Conservation (phyloP, 2,329 filamentous ascomycete genomes). For the Penicillium sp. region DNA sequence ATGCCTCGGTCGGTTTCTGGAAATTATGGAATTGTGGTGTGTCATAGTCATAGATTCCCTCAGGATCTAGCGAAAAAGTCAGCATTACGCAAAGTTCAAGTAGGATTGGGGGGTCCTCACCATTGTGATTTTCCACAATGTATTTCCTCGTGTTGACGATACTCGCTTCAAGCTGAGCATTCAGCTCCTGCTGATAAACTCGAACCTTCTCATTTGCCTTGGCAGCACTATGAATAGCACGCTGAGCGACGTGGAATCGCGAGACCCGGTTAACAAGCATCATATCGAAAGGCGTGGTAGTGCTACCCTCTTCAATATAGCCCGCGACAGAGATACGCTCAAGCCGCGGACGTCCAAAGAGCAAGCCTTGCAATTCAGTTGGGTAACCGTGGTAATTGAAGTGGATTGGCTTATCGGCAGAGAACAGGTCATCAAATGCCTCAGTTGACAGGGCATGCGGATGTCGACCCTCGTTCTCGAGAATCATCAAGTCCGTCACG, state of each 20-base stretch:
- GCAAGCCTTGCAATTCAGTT: slow-evolving; percentile 58
- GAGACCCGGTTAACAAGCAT: slow-evolving; percentile 62
- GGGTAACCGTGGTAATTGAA: slow-evolving; percentile 69
- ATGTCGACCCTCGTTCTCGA: slow-evolving; percentile 55
- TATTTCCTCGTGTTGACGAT: slow-evolving; percentile 53
- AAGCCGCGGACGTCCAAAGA: slow-evolving; percentile 57
- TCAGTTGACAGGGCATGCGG: slow-evolving; percentile 57
- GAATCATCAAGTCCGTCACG: slow-evolving; percentile 64
- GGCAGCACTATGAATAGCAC: slow-evolving; percentile 52
- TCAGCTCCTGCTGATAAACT: slow-evolving; percentile 45
- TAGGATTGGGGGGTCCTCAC: slow-evolving; percentile 39
- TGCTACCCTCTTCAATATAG: slow-evolving; percentile 65
- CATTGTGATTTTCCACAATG: slow-evolving; percentile 54
- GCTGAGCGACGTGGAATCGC: slow-evolving; percentile 58
- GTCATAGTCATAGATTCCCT: slow-evolving; percentile 55
- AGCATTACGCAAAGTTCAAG: background rate
- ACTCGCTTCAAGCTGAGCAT: slow-evolving; percentile 50
- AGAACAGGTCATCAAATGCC: slow-evolving; percentile 58
- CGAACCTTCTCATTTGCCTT: slow-evolving; percentile 50
- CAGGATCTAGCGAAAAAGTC: slow-evolving; percentile 44
- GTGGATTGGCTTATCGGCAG: slow-evolving; percentile 53
- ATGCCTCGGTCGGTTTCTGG: background rate
- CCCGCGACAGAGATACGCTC: slow-evolving; percentile 57
- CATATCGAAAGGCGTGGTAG: slow-evolving; percentile 69
- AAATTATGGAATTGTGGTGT: slow-evolving; percentile 31